These are phyloP conservation scores for Epicoccum sorghinum DNA, from an alignment of 2,329 filamentous ascomycete genomes.

Conservation along the genomic window DNA sequence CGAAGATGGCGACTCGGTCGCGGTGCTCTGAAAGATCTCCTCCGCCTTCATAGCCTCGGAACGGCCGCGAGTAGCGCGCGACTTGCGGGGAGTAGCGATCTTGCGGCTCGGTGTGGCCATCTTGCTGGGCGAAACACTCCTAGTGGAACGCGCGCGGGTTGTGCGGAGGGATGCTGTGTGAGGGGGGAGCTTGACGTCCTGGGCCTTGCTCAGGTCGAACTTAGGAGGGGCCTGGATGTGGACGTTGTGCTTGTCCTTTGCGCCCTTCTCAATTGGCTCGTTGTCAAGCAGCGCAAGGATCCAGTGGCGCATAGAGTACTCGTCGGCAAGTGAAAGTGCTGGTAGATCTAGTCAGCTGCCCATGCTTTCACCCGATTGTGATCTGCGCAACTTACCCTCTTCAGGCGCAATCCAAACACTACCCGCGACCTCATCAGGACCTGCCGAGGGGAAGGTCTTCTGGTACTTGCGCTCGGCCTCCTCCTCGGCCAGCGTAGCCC, in stretches of 20 bases:
- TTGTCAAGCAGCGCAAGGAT: constrained; percentile 90
- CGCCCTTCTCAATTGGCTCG: constrained; percentile 72
- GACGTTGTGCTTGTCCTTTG: constrained; percentile 70
- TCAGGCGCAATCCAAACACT: constrained; percentile 94
- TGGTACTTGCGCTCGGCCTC: constrained; percentile 80
- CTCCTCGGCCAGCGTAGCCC: constrained; percentile 74
- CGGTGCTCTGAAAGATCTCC: constrained; percentile 50
- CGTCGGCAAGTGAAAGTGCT: constrained; percentile 82
- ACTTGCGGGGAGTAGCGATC: constrained; percentile 61
- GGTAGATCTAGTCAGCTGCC: constrained; percentile 39
- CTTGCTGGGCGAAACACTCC: constrained; percentile 65
- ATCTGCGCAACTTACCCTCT: constrained; percentile 57
- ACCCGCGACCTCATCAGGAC: constrained; percentile 89
- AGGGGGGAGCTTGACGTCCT: constrained; percentile 39
- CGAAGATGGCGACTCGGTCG: constrained; percentile 56
- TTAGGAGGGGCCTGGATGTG: constrained; percentile 81
- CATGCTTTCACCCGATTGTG: background rate
- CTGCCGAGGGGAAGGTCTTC: constrained; percentile 81
- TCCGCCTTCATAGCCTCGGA: constrained; percentile 39
- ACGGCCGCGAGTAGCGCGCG: constrained; percentile 53
- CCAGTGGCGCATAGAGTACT: constrained; percentile 87
- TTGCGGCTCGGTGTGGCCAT: constrained; percentile 53
- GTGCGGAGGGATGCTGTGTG: constrained; percentile 40
- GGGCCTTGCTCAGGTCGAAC: constrained; percentile 64
- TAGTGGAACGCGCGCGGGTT: constrained; percentile 59